Evolutionary conservation across 2,329 filamentous ascomycete species (phyloP).

Genomic region (Seiridium unicorne): DNA sequence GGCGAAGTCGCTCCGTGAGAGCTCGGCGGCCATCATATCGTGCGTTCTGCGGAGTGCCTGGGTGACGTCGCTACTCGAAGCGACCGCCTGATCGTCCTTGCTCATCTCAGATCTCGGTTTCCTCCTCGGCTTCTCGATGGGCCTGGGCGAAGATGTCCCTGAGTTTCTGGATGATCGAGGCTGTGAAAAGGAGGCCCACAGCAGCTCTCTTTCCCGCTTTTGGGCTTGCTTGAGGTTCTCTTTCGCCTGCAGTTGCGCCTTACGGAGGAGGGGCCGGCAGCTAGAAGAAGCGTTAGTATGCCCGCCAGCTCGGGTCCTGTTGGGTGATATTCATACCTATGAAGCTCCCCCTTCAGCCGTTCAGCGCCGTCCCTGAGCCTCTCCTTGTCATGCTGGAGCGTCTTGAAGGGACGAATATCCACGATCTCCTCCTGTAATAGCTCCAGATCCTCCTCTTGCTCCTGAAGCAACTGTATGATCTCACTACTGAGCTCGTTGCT

Average conservation of each 20-base stretch:
- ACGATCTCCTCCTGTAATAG: conserved; percentile 75
- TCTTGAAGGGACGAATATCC: conserved; percentile 56
- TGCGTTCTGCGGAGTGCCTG: conserved; percentile 81
- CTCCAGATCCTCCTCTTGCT: conserved; percentile 81
- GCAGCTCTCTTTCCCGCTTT: conserved; percentile 71
- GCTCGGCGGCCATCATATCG: conserved; percentile 79
- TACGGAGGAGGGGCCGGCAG: conserved; percentile 69
- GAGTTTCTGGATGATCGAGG: conserved; percentile 23
- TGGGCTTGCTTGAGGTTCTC: conserved; percentile 71
- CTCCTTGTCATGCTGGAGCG: conserved; percentile 60
- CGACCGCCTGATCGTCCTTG: conserved; percentile 67
- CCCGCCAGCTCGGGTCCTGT: not conserved
- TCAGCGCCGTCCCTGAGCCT: conserved; percentile 66
- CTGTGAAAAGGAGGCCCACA: conserved; percentile 65
- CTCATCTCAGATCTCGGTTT: conserved; percentile 30
- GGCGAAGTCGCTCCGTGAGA: conserved; percentile 84
- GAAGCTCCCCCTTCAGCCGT: conserved; percentile 68
- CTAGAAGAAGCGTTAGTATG: conserved; percentile 24
- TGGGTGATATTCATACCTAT: conserved; percentile 47
- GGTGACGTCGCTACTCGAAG: conserved; percentile 81
- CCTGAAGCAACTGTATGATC: conserved; percentile 75
- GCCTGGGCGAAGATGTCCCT: conserved; percentile 31
- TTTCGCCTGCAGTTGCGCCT: conserved; percentile 78
- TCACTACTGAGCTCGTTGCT: conserved; percentile 75
- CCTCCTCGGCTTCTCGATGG: conserved; percentile 18